Base-by-base conservation (phyloP, 2,329 filamentous ascomycete genomes). In the Hirsutella minnesotensis region DNA sequence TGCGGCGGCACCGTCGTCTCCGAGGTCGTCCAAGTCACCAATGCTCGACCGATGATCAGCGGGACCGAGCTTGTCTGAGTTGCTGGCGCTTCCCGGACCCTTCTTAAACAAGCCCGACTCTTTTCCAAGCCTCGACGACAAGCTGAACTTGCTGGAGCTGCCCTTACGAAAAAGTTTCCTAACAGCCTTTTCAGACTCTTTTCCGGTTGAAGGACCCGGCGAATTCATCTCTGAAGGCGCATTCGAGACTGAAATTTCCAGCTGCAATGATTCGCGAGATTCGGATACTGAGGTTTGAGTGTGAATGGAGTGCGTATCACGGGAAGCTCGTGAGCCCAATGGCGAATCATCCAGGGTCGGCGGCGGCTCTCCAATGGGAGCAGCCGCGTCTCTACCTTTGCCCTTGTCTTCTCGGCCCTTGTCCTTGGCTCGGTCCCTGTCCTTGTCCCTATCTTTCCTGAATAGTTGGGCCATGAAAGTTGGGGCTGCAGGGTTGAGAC, bases 401-500 rank as follows among this genome's bases (percentile, higher is more conserved):
- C 55, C 49, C 46, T 57, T 61, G 18, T 58, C 54, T 35, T 39
- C 43, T 27, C 42, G 47, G 19, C 54, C 60, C 34, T 53, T 60
- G 27, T 65, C 62, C 41, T 37, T 48, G 35, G 54, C 59, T 22
- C 54, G 58, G 20, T 65, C 62, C 43, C 63, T 65, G 3, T 64
- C 61, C 43, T 63, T 64, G 3, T 65, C 60, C 52, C 64, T 60
- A 58, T 47, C 62, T 47, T 52, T 63, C 15, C 72, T 68, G 52
- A 79, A 76, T 45, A 92, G 77, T 31, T 80, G 74, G 9, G 74
- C 81, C 62, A 83, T 90, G 58, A 96, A 96, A 1, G 83, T 86
- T 9, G 89, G 89, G 0, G 90, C 92, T 7, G 86, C 77, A 8
- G 92, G 92, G 54, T 98, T 96, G 22, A 96, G 72, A 53, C 62